Conservation (phyloP, 768 basidiomycete species). For the Boletus eberwhitei region DNA sequence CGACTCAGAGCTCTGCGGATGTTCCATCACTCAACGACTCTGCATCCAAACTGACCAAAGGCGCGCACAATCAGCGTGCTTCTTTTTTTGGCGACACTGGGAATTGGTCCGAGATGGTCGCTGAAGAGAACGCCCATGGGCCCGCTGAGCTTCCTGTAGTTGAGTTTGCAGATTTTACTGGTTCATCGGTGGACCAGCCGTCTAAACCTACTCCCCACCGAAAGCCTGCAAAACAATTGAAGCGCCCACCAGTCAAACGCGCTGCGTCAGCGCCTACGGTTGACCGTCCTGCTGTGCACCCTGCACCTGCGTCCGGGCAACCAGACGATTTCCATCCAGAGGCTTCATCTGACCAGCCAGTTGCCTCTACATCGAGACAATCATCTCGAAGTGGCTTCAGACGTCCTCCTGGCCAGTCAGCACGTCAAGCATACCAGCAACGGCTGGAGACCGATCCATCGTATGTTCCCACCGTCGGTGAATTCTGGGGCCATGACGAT, state of each 20-base stretch:
- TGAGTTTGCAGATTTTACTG: conserved; percentile 64
- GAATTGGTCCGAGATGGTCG: conserved; percentile 85
- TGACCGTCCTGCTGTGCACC: conserved; percentile 19
- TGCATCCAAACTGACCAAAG: conserved; percentile 25
- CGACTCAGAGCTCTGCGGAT: conserved; percentile 58
- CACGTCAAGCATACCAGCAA: conserved; percentile 83
- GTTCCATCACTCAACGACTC: conserved; percentile 26
- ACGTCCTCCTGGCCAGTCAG: conserved; percentile 53
- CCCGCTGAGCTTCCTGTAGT: conserved; percentile 72
- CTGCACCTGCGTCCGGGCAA: conserved; percentile 12
- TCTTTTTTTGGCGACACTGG: conserved; percentile 55
- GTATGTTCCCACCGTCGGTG: conserved; percentile 85
- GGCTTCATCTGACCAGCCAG: conserved; percentile 29
- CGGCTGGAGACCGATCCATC: conserved; percentile 82
- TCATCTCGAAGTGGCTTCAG: conserved; percentile 22
- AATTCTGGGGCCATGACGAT: conserved; percentile 95
- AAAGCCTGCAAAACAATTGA: conserved; percentile 41
- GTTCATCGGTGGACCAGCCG: conserved; percentile 30
- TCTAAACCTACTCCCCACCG: conserved; percentile 36
- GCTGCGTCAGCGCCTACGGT: conserved; percentile 35
- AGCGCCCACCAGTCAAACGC: conserved; percentile 35
- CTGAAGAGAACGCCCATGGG: conserved; percentile 63
- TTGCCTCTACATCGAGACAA: conserved; percentile 41
- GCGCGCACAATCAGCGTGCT: conserved; percentile 32
- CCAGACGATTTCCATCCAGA: conserved; percentile 15